Base-by-base conservation (phyloP, 257 asterid genomes). In the Solanum arcanum region DNA sequence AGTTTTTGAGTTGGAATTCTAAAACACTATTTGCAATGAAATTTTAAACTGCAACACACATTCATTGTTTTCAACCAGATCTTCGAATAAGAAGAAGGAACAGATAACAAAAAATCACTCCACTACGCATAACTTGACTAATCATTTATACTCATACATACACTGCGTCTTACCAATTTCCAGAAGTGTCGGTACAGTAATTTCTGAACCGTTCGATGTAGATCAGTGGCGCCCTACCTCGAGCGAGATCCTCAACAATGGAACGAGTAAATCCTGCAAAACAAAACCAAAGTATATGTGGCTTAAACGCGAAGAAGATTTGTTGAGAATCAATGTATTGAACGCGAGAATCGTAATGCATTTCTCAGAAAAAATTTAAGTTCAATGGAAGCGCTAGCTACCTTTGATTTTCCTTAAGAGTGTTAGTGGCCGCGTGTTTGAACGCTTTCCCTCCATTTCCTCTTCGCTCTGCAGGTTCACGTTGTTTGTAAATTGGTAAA, bases 211-310 rank as follows among this genome's bases (percentile, higher is more conserved):
- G 93, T 90, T 92, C 93, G 72, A 96, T 92, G 87, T 41, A 86
- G 62, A 95, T 70, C 59, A 87, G 73, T 49, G 98, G 98, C 39
- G 87, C 90, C 56, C 92, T 91, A 73, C 94, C 92, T 64, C 86
- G 85, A 78, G 92, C 88, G 69, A 96, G 88, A 91, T 93, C 95
- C 76, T 89, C 90, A 72, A 95, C 86, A 77, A 95, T 89, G 20
- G 95, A 96, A 78, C 93, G 91, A 85, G 98, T 94, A 52, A 94
- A 60, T 84, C 92, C 99, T 96, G 92, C 92, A 86, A 83, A 68
- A 62, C 16, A 69, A 72, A 14, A 60, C 1, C 18, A 60, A 86
- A 70, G 21, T 47, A 78, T 46, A 21, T 29, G 16, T 78, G 27
- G 25, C 31, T 16, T 42, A 73, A 47, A 47, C 56, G 39, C 37